Percentiles rank a stretch among this genome's conserved stretches.
phyloP scores from a whole-genome alignment of 2,329 filamentous ascomycete species.

The Aureobasidium namibiae region DNA sequence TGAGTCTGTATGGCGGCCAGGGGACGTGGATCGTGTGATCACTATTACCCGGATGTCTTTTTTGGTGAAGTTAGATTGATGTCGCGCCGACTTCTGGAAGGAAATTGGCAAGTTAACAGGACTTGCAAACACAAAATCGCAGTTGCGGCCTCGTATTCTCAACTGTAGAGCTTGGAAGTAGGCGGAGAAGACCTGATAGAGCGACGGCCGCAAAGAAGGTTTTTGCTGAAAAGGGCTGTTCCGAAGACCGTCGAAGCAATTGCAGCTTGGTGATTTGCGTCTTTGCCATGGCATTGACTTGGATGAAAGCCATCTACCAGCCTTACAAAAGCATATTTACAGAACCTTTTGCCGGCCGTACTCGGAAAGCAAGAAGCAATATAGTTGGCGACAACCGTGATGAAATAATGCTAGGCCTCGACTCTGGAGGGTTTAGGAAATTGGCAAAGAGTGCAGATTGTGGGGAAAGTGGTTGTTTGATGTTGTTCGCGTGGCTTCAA shows the following conservation, averaged over 20 bases:
- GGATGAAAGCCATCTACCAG: not conserved
- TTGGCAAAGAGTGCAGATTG: not conserved
- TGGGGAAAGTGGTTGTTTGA: not conserved
- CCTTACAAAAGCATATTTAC: not conserved
- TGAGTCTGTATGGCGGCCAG: not conserved
- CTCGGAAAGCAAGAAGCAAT: not conserved
- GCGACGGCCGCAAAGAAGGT: not conserved
- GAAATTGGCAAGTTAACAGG: not conserved
- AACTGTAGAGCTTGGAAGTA: not conserved
- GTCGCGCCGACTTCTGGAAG: not conserved
- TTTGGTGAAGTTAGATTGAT: not conserved
- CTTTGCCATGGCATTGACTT: not conserved
- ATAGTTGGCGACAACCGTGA: too few relatives aligned
- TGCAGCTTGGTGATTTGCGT: not conserved
- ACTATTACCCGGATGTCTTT: not conserved
- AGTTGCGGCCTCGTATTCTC: not conserved
- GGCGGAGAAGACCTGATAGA: not conserved
- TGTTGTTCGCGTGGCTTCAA: conserved; percentile 5
- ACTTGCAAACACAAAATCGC: not conserved
- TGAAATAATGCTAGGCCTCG: too few relatives aligned
- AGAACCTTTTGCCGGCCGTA: too few relatives aligned
- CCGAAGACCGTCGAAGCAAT: not conserved
- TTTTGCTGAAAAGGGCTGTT: not conserved
- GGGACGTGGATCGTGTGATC: not conserved
- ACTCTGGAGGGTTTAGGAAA: not conserved